Base-by-base conservation (phyloP, 192 early-diverging fungal species). In the Borealophlyctis nickersoniae region DNA sequence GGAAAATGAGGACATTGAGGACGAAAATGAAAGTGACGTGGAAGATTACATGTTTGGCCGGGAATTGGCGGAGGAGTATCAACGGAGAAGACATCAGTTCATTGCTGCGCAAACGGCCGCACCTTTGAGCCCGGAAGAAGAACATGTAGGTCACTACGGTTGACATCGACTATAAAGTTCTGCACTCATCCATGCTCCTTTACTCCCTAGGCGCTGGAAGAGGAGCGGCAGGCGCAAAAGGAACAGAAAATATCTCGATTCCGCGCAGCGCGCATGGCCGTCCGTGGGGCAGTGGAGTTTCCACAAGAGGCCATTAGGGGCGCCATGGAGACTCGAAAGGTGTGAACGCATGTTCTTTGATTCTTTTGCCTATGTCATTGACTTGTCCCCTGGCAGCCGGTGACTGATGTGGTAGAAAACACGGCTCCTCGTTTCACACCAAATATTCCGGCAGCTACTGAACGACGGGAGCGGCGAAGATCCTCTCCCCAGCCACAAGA, bases 21-120 rank as follows among this genome's bases (percentile, higher is more conserved):
- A 45, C n/a, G 53, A 29, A 22, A 24, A 24, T 19, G 68, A 67
- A 16, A 66, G 65, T 22, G 76, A 72, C 3, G 56, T 71, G 28
- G 76, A 78, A n/a, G 69, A 78, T 27, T 78, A 65, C 49, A 19
- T 78, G 26, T 73, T 78, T 45, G 71, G 71, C 19, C 54, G 67
- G 24, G 76, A 78, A 49, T 51, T 78, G 19, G 58, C 53, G 31
- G 58, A 56, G 13, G 72, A 71, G 35, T 78, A 78, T 60, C 23
- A 63, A 32, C 54, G 63, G 39, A 36, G 50, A 26, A 60, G 76
- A 31, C 28, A 60, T 3, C 54, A 62, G 22, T 34, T 76, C 49
- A 27, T 72, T 4, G 66, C 67, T 49, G 62, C 70, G 11, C 66
- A 75, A 35, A 33, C 66, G 2, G 31, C 51, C 0, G 31, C 26